These are phyloP conservation scores for Podila minutissima DNA, from an alignment of 192 early-diverging fungal species.

Conservation along the genomic window DNA sequence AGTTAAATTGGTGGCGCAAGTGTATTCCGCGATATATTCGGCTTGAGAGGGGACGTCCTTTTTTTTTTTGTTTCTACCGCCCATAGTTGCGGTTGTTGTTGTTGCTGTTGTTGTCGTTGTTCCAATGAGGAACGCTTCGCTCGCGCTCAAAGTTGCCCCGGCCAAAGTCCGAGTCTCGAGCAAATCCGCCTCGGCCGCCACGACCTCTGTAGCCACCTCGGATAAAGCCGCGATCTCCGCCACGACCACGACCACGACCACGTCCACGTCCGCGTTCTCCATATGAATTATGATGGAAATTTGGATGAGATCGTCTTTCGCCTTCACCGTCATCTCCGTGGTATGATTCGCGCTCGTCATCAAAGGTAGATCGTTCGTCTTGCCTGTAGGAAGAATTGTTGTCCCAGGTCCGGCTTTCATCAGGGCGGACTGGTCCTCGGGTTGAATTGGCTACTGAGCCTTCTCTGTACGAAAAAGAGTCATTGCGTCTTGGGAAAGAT, in stretches of 20 bases:
- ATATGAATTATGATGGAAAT: too few species aligned
- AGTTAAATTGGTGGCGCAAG: too few species aligned
- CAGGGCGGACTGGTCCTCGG: not conserved
- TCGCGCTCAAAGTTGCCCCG: not conserved
- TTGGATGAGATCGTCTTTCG: not conserved
- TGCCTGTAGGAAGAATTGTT: not conserved
- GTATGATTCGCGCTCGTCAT: not conserved
- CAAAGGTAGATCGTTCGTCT: too few species aligned
- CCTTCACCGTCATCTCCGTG: not conserved
- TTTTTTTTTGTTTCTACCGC: too few species aligned
- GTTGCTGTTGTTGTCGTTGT: too few species aligned
- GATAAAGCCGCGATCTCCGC: not conserved
- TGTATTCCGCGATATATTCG: too few species aligned
- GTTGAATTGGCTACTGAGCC: not conserved
- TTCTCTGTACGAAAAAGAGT: not conserved
- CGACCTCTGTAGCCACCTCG: not conserved
- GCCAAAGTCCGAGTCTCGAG: not conserved
- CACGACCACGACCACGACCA: not conserved
- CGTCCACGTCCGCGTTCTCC: not conserved
- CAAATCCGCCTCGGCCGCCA: not conserved
- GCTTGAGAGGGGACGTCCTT: too few species aligned
- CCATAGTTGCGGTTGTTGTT: too few species aligned
- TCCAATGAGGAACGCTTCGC: not conserved
- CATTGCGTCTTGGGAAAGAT: not conserved
- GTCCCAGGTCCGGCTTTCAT: not conserved